These are phyloP conservation scores for Sonneratia alba DNA, from an alignment of 345 rosid genomes.

Conservation along the genomic window DNA sequence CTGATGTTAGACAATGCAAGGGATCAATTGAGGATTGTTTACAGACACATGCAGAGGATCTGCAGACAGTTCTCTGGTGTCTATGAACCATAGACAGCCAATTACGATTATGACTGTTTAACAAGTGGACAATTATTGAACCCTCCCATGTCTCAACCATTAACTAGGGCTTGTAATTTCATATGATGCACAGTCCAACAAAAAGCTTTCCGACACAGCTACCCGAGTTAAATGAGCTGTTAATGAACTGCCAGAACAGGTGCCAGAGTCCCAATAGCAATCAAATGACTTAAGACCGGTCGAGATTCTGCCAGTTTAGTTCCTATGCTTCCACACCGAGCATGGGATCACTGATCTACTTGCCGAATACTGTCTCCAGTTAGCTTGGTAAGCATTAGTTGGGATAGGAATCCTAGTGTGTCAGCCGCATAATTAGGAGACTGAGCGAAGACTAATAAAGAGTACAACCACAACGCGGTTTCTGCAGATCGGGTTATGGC, in stretches of 20 bases:
- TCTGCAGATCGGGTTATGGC: not conserved
- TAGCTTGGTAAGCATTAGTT: not conserved
- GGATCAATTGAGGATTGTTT: not conserved
- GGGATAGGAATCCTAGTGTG: not conserved
- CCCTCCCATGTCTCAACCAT: slow-evolving; percentile 1
- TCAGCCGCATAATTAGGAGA: not conserved
- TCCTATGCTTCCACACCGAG: not conserved
- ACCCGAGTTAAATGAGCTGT: not conserved
- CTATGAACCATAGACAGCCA: not conserved
- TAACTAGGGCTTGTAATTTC: not conserved
- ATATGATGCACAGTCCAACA: not conserved
- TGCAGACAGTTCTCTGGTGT: slow-evolving; percentile 1
- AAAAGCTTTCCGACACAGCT: not conserved
- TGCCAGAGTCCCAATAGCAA: no score
- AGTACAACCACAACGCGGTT: slow-evolving; percentile 4
- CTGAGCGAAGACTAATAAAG: not conserved
- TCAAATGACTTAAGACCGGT: no score
- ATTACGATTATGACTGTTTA: not conserved
- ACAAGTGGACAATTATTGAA: slow-evolving; percentile 1
- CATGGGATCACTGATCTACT: not conserved
- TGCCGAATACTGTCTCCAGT: not conserved
- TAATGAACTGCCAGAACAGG: no score
- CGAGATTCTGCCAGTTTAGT: no score
- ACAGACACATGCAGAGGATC: not conserved
- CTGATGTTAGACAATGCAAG: not conserved